Percentiles rank a stretch among this genome's conserved stretches.
These are phyloP conservation scores for Salix koriyanagi DNA, from an alignment of 345 rosid genomes.

Conservation along the genomic window DNA sequence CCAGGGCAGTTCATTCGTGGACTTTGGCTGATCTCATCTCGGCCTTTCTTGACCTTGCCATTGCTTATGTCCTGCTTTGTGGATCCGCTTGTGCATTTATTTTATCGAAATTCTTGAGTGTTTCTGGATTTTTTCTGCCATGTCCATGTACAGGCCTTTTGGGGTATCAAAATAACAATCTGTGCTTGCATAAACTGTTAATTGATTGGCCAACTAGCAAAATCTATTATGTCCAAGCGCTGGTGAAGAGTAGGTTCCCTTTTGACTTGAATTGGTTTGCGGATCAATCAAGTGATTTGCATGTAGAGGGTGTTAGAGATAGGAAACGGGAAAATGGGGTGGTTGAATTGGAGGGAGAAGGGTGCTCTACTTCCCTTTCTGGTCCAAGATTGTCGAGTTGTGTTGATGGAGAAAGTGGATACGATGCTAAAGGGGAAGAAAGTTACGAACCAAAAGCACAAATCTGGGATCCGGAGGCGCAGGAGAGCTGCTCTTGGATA, in stretches of 20 bases:
- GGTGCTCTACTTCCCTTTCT: slow-evolving; percentile 20
- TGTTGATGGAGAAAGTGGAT: slow-evolving; percentile 35
- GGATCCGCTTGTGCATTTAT: slow-evolving; percentile 16
- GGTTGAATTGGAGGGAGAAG: slow-evolving; percentile 29
- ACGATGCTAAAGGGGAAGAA: slow-evolving; percentile 49
- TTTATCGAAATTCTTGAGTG: slow-evolving; percentile 9
- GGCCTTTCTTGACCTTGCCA: slow-evolving; percentile 23
- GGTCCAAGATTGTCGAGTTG: slow-evolving; percentile 22
- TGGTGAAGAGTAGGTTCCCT: slow-evolving; percentile 25
- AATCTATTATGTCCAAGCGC: slow-evolving; percentile 12
- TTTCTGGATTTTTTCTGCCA: slow-evolving; percentile 11
- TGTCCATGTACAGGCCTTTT: slow-evolving; percentile 26
- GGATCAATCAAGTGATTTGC: slow-evolving; percentile 27
- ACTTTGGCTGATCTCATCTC: slow-evolving; percentile 14
- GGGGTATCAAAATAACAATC: slow-evolving; percentile 15
- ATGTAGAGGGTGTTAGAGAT: slow-evolving; percentile 1
- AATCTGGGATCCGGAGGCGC: slow-evolving; percentile 36
- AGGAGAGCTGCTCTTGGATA: slow-evolving; percentile 33
- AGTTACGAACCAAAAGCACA: slow-evolving; percentile 44
- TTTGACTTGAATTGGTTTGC: slow-evolving; percentile 24
- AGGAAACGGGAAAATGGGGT: slow-evolving; percentile 18
- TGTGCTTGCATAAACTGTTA: slow-evolving; percentile 22
- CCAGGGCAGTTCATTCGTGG: slow-evolving; percentile 14
- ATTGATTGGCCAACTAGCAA: slow-evolving; percentile 23
- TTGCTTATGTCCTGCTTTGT: slow-evolving; percentile 25